Conservation (phyloP, 2,329 filamentous ascomycete species). For the Fusarium duplospermum region DNA sequence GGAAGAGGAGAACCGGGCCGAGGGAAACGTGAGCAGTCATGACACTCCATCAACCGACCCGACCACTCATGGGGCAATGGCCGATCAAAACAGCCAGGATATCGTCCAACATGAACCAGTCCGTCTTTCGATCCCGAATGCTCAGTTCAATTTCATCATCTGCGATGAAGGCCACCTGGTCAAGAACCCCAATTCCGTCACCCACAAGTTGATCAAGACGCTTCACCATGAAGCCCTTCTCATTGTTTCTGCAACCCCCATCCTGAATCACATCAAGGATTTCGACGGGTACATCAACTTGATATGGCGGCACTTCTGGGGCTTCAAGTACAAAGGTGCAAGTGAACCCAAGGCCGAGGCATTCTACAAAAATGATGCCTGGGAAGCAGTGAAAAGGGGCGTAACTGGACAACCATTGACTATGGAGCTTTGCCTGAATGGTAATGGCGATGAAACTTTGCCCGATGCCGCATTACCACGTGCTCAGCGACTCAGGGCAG, state of each 20-base stretch:
- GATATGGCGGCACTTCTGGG: not conserved
- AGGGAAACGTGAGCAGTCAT: not conserved
- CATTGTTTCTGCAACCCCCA: not conserved
- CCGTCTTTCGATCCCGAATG: not conserved
- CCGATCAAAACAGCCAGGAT: fast-evolving
- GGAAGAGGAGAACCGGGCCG: not conserved
- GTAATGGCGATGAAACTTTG: not conserved
- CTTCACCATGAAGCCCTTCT: not conserved
- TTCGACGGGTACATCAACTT: not conserved
- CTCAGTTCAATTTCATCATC: not conserved
- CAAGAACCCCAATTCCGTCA: not conserved
- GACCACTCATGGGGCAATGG: not conserved
- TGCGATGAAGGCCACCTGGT: not conserved
- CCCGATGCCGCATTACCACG: not conserved
- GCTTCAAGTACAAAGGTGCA: not conserved
- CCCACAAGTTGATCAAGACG: not conserved
- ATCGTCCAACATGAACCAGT: not conserved
- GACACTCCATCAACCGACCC: not conserved
- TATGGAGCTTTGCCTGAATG: not conserved
- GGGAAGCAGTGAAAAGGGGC: not conserved
- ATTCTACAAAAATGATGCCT: not conserved
- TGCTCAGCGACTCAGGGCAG: not conserved
- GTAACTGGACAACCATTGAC: not conserved
- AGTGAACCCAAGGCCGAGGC: not conserved
- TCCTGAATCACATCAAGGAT: not conserved